Evolutionary conservation across 441 rosid genomes (phyloP), one percentile per base, ranked within the genome.

Genomic region (Pelargonium citronellum): DNA sequence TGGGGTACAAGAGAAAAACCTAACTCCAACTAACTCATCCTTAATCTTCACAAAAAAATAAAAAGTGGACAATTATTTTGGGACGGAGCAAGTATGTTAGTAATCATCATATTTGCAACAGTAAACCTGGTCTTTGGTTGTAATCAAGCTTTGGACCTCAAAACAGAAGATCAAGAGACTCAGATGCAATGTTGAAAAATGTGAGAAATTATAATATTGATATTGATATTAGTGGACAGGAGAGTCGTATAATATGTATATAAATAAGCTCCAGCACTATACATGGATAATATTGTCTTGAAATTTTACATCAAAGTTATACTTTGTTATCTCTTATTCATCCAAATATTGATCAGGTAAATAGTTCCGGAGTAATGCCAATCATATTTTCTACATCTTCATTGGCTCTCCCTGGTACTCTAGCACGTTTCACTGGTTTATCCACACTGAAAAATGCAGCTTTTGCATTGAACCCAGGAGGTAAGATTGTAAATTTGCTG

Each of bases 341-440:
- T 64, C 19, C 57, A 20, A 68, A 37, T 19, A 41, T 64, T 66
- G 58, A 71, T 46, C 81, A 89, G 92, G 95, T 94, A 37, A 93
- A 89, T 81, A 91, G 98, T 80, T 86, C 97, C 69, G 98, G 98
- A 53, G 98, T 94, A 74, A 94, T 91, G 97, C 96, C 98, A 69
- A 94, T 94, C 70, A 89, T 93, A 81, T 93, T 93, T 72, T 95
- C 99, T 37, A 95, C 99, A 71, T 95, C 99, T 30, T 89, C 97
- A 49, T 78, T 95, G 62, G 95, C 97, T 74, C 97, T 95, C 72
- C 99, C 99, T 0, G 97, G 91, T 70, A 95, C 99, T 58, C 80
- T 89, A 61, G 99, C 95, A n/a, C 87, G 97, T 69, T 95, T 91
- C 74, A 90, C 97, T 7, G 97, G 97, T 71, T 76, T 89, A 63